Evolutionary conservation across 345 rosid genomes (phyloP), one percentile per base, ranked within the genome.

Genomic region (Fremontodendron californicum): DNA sequence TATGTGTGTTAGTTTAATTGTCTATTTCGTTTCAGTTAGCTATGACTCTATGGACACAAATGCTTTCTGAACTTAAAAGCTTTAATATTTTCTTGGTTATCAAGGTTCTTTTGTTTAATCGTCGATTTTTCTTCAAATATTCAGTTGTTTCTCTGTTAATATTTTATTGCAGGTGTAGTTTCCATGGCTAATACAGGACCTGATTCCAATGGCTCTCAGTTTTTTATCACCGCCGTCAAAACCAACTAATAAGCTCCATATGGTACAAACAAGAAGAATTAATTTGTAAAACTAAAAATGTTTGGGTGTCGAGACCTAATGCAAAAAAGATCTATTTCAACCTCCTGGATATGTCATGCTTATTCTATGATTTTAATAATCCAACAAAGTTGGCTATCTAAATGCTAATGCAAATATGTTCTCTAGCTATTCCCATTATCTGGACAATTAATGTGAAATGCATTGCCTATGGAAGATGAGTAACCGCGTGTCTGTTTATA

Each of bases 171-270:
- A 93, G 99, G 99, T 66, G 91, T 86, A 58, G 94, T 95, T 73
- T 92, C 98, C 33, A 95, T 95, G 99, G 98, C 82, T 74, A 95
- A 93, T 85, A 83, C 96, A 45, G 97, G 99, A 42, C 96, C 93
- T 0, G 90, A 95, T 85, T 90, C 98, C 37, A 95, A 93, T 80
- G 99, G 99, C 76, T 95, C 94, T 0, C 99, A 95, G 89, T 95
- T 95, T 84, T 95, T 92, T 77, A 93, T 95, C 81, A 90, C 98
- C 75, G 90, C 99, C 0, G 82, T 93, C 71, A 95, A 95, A 85
- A 89, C 99, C 84, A 87, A 89, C 88, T 95, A 98, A 98, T 94
- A 94, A 76, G 87, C n/a, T n/a, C 51, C 76, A 51, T 67, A 70
- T 52, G 35, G 2, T 35, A 1, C 11, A n/a, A 19, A 35, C 37